These are phyloP conservation scores for Smallanthus sonchifolius DNA, from an alignment of 129 eudicot genomes.

Conservation along the genomic window DNA sequence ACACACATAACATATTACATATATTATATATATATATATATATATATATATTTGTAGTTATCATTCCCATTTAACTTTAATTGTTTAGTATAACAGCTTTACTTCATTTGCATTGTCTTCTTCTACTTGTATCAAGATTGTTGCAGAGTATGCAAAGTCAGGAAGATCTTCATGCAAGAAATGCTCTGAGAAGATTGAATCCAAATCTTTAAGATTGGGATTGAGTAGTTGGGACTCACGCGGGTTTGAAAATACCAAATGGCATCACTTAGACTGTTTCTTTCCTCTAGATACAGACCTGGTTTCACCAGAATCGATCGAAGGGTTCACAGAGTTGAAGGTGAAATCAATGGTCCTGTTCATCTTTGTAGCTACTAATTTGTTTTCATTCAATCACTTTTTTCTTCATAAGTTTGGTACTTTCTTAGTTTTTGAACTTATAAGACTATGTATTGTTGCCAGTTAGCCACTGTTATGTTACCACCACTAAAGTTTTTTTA, in stretches of 20 bases:
- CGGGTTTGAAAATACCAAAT: constrained; percentile 73
- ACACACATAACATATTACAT: too few species aligned
- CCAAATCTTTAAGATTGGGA: constrained; percentile 57
- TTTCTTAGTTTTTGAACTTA: neutral
- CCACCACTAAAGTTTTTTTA: neutral
- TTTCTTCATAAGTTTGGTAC: neutral
- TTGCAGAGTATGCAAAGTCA: constrained; percentile 94
- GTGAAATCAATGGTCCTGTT: constrained; percentile 27
- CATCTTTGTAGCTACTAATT: neutral
- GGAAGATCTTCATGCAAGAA: constrained; percentile 79
- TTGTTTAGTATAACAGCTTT: neutral
- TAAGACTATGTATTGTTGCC: neutral
- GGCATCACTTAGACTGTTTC: constrained; percentile 75
- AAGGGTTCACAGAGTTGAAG: constrained; percentile 73
- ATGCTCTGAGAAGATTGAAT: constrained; percentile 48
- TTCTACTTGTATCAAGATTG: constrained; percentile 32
- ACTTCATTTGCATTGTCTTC: constrained; percentile 23
- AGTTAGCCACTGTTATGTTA: neutral
- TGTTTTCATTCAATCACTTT: constrained; percentile 2
- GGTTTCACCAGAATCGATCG: constrained; percentile 39
- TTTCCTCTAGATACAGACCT: constrained; percentile 36
- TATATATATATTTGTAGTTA: neutral
- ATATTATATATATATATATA: too few species aligned
- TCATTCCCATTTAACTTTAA: neutral
- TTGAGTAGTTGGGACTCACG: constrained; percentile 50